A percentile compares a stretch with the other conserved stretches of the same genome.
These are phyloP conservation scores for Angomonas ambiguus DNA, from an alignment of 208 protist species.

Conservation along the genomic window DNA sequence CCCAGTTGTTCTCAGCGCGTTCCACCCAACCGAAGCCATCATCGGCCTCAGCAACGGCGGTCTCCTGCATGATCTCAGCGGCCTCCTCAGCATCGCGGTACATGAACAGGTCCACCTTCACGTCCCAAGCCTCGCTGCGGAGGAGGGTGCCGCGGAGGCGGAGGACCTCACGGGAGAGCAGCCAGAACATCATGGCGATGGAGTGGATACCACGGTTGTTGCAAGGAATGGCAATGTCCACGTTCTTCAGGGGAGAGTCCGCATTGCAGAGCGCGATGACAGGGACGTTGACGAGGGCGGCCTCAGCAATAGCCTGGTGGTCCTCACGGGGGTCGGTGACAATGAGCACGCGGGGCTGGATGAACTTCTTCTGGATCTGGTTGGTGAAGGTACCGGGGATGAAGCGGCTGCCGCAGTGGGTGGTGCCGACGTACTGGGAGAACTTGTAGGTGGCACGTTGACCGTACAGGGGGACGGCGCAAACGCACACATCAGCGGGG, in stretches of 20 bases:
- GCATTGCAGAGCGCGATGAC: constrained; percentile 99
- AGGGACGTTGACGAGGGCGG: constrained; percentile 98
- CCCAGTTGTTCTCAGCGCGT: constrained; percentile 43
- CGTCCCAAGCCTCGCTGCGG: constrained; percentile 94
- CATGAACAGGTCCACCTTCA: constrained; percentile 99
- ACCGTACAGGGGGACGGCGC: constrained; percentile 93
- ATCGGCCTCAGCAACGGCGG: constrained; percentile 31
- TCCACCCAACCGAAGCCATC: constrained; percentile 73
- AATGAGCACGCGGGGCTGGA: constrained; percentile 98
- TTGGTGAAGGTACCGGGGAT: constrained; percentile 99
- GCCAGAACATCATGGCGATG: constrained; percentile 99
- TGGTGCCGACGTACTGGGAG: constrained; percentile 92
- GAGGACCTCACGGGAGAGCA: constrained; percentile 97
- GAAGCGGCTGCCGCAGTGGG: constrained; percentile 93
- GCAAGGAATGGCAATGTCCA: constrained; percentile 98
- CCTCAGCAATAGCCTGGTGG: constrained; percentile 95
- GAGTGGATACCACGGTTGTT: constrained; percentile 96
- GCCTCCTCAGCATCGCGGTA: constrained; percentile 95
- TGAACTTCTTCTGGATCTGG: constrained; percentile 97
- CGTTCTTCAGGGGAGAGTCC: constrained; percentile 94
- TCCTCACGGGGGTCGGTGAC: constrained; percentile 97
- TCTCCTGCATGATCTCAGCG: constrained; percentile 61
- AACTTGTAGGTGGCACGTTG: constrained; percentile 98
- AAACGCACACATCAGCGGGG: constrained; percentile 96
- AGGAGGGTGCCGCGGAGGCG: constrained; percentile 93